phyloP scores from a whole-genome alignment of 2,329 filamentous ascomycete genomes.

The Colletotrichum magnum region DNA sequence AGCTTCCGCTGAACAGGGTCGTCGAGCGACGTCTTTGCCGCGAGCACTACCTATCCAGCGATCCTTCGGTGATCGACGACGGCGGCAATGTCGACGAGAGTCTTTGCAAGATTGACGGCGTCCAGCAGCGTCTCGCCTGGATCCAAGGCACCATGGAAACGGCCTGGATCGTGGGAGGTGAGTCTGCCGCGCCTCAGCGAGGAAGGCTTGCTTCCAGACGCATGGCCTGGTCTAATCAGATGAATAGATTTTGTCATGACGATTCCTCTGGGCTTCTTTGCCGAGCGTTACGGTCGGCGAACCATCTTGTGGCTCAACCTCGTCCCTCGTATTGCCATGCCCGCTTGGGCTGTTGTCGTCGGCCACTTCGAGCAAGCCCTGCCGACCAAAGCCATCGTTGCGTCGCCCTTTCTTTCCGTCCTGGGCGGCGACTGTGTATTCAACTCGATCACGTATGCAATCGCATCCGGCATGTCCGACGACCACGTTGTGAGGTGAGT shows the following conservation, averaged over 20 bases:
- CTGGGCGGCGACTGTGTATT: slow-evolving; percentile 66
- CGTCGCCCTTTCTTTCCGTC: slow-evolving; percentile 58
- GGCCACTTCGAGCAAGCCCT: slow-evolving; percentile 54
- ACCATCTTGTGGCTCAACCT: slow-evolving; percentile 60
- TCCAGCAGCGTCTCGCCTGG: slow-evolving; percentile 66
- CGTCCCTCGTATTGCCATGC: slow-evolving; percentile 56
- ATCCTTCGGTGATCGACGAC: slow-evolving; percentile 48
- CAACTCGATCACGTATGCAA: slow-evolving; percentile 63
- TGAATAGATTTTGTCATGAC: slow-evolving; percentile 62
- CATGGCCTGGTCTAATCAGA: slow-evolving; percentile 7
- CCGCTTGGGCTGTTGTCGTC: slow-evolving; percentile 56
- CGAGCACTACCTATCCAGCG: slow-evolving; percentile 60
- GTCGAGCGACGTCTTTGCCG: slow-evolving; percentile 64
- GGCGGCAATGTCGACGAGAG: slow-evolving; percentile 62
- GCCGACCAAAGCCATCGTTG: slow-evolving; percentile 56
- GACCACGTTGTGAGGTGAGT: slow-evolving; percentile 53
- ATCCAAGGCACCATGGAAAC: slow-evolving; percentile 66
- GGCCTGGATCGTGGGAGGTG: slow-evolving; percentile 63
- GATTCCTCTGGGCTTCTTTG: slow-evolving; percentile 62
- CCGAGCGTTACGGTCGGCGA: slow-evolving; percentile 58
- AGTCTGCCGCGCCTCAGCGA: slow-evolving; percentile 20
- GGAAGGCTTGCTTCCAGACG: no score
- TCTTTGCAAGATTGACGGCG: slow-evolving; percentile 66
- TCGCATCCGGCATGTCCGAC: slow-evolving; percentile 60
- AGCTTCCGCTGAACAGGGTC: slow-evolving; percentile 61